A percentile compares a stretch with the other conserved stretches of the same genome.
Evolutionary conservation across 2,329 filamentous ascomycete species (phyloP).

Genomic region (Botrytis sinoallii): DNA sequence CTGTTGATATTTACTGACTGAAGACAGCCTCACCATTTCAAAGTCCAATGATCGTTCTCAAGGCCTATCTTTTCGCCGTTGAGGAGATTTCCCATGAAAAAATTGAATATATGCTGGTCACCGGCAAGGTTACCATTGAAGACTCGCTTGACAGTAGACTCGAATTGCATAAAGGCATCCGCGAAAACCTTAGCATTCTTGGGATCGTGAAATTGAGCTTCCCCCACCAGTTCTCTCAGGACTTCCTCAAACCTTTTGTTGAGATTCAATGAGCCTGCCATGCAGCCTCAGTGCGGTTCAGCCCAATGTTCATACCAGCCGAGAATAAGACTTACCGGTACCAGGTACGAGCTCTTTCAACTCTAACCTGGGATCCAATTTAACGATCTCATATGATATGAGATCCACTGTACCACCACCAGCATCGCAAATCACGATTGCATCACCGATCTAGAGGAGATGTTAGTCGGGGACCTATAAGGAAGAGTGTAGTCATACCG

Average conservation of each 20-base stretch:
- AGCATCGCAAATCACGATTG: constrained; percentile 37
- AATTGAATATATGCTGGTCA: no score
- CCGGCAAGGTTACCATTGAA: no score
- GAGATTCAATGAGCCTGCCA: constrained; percentile 33
- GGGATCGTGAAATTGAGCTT: constrained; percentile 34
- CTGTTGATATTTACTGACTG: accelerated
- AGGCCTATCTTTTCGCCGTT: constrained; percentile 31
- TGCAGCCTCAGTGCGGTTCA: constrained; percentile 16
- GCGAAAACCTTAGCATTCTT: constrained; percentile 30
- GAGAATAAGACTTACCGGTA: constrained; percentile 20
- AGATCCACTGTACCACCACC: constrained; percentile 39
- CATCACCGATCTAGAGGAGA: constrained; percentile 27
- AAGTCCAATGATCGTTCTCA: constrained; percentile 17
- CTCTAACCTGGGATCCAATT: constrained; percentile 25
- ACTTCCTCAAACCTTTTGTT: constrained; percentile 32
- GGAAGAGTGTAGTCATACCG: not conserved
- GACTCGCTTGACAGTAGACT: no score
- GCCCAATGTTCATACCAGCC: not conserved
- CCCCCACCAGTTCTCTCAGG: constrained; percentile 32
- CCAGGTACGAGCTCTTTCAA: constrained; percentile 33
- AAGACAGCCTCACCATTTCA: constrained; percentile 25
- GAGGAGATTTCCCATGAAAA: constrained; percentile 24
- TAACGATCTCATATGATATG: constrained; percentile 34
- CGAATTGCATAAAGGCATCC: constrained; percentile 37
- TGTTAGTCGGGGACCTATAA: not conserved